Conservation (phyloP, 2,329 filamentous ascomycete genomes). For the Penicillium psychrosexuale region DNA sequence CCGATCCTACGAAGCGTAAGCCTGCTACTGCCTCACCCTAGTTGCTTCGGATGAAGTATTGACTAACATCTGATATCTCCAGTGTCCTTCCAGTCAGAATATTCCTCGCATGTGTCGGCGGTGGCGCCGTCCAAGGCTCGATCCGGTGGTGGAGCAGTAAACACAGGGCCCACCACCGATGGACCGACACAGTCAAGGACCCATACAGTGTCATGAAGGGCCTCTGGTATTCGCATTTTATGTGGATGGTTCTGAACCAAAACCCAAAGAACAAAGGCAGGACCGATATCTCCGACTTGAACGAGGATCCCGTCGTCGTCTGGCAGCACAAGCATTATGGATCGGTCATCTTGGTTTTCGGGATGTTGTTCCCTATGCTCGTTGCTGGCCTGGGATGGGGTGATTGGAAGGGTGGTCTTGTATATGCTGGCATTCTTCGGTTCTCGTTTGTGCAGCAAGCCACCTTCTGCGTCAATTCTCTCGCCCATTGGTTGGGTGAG, state of each 20-base stretch:
- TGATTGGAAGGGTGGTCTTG: conserved; percentile 73
- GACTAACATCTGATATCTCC: conserved; percentile 29
- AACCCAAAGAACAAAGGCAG: conserved; percentile 72
- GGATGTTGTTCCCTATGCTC: conserved; percentile 67
- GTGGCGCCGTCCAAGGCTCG: conserved; percentile 76
- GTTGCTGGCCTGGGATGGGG: conserved; percentile 72
- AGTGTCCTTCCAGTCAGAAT: conserved; percentile 69
- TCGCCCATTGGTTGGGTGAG: conserved; percentile 82
- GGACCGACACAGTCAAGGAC: conserved; percentile 84
- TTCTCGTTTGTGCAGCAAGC: conserved; percentile 84
- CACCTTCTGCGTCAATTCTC: conserved; percentile 84
- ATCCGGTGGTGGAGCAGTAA: conserved; percentile 81
- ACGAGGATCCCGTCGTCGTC: conserved; percentile 75
- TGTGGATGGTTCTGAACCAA: conserved; percentile 87
- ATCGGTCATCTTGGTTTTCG: conserved; percentile 70
- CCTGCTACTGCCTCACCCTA: not conserved
- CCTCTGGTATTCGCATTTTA: conserved; percentile 72
- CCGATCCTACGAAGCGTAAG: conserved; percentile 59
- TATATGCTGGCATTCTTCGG: conserved; percentile 76
- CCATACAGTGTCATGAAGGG: conserved; percentile 87
- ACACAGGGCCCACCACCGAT: conserved; percentile 80
- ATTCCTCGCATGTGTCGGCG: conserved; percentile 73
- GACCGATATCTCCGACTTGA: conserved; percentile 79
- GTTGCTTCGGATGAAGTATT: not conserved
- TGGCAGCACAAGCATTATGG: conserved; percentile 83